phyloP scores from a whole-genome alignment of 2,329 filamentous ascomycete species.

The Helotiales sp. region DNA sequence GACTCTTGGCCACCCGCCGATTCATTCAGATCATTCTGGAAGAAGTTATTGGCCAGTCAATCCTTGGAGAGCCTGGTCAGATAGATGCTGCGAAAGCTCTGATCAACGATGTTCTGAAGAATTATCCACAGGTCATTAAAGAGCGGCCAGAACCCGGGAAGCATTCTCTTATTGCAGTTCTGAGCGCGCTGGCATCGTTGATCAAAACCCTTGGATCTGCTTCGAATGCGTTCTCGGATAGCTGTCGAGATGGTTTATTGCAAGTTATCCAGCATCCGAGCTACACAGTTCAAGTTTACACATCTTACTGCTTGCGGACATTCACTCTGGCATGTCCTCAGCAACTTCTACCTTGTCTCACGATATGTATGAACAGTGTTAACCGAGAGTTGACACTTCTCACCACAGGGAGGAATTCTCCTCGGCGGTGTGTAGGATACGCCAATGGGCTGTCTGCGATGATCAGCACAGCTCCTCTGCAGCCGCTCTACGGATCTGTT shows the following conservation, averaged over 20 bases:
- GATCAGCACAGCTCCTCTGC: constrained; percentile 84
- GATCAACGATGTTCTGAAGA: constrained; percentile 88
- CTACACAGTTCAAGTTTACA: constrained; percentile 93
- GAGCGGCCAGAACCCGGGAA: constrained; percentile 90
- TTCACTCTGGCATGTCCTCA: constrained; percentile 92
- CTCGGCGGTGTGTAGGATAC: constrained; percentile 84
- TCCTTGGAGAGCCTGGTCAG: constrained; percentile 89
- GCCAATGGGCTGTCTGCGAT: constrained; percentile 90
- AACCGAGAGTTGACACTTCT: constrained; percentile 83
- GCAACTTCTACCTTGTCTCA: constrained; percentile 87
- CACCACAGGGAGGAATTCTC: constrained; percentile 74
- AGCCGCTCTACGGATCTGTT: constrained; percentile 91
- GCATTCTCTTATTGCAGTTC: constrained; percentile 76
- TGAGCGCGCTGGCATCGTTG: constrained; percentile 80
- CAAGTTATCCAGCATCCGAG: constrained; percentile 93
- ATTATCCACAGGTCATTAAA: constrained; percentile 88
- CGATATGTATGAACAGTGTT: constrained; percentile 95
- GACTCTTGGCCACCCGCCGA: constrained; percentile 81
- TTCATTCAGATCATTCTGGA: constrained; percentile 85
- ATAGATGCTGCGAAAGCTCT: constrained; percentile 79
- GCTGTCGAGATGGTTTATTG: constrained; percentile 83
- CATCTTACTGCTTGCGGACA: constrained; percentile 81
- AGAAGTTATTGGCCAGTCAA: constrained; percentile 77
- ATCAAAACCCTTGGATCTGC: constrained; percentile 83
- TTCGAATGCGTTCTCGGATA: constrained; percentile 76